These are phyloP conservation scores for Penicillium pancosmium DNA, from an alignment of 495 filamentous ascomycete species.

Conservation along the genomic window DNA sequence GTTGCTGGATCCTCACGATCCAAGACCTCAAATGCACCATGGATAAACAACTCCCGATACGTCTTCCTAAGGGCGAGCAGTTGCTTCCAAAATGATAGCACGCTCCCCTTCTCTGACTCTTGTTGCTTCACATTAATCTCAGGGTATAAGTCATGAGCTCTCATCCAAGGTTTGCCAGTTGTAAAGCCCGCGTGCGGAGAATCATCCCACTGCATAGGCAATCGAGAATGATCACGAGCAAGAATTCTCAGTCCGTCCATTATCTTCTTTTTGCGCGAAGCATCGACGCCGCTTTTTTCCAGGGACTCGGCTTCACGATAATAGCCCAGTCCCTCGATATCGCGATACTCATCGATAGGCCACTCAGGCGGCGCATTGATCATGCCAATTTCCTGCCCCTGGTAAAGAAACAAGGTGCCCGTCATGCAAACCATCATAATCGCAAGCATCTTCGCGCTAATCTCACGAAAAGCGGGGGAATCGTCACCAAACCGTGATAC, in stretches of 20 bases:
- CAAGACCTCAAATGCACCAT: slow-evolving; percentile 54
- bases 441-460: slow-evolving; percentile 59
- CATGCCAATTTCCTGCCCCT: slow-evolving; percentile 74
- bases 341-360: slow-evolving; percentile 62
- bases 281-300: slow-evolving; percentile 13
- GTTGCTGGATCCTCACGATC: slow-evolving; percentile 35
- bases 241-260: slow-evolving; percentile 32
- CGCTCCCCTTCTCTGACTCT: slow-evolving; percentile 32
- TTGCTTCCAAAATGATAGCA: slow-evolving; percentile 51
- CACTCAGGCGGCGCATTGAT: slow-evolving; percentile 62
- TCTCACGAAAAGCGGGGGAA: slow-evolving; percentile 38
- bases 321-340: slow-evolving; percentile 62
- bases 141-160: slow-evolving; percentile 45
- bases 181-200: slow-evolving; percentile 46
- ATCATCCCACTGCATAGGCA: slow-evolving; percentile 64
- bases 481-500: slow-evolving; percentile 56
- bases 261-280: slow-evolving; percentile 12
- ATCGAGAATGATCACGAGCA: slow-evolving; percentile 47
- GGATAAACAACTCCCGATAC: slow-evolving; percentile 52
- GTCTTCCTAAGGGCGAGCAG: slow-evolving; percentile 49
- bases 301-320: slow-evolving; percentile 39
- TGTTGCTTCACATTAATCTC: slow-evolving; percentile 50
- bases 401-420: slow-evolving; percentile 69
- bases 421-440: slow-evolving; percentile 55
- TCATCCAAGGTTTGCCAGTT: slow-evolving; percentile 53